Conservation (phyloP, 2,329 filamentous ascomycete species). For the Sarocladium strictum region DNA sequence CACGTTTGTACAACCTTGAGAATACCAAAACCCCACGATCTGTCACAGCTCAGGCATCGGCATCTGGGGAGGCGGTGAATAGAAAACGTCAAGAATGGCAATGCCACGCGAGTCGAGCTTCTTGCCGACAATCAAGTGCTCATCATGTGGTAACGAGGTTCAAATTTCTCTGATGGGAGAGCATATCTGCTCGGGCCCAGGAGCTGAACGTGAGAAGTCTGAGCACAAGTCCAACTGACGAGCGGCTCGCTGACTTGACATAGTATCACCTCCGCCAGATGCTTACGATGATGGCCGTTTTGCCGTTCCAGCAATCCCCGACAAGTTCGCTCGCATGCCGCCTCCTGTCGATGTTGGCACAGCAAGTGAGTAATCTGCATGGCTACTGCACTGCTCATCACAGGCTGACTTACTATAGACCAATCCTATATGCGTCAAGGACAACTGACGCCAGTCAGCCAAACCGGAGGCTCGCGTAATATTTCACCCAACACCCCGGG, state of each 20-base stretch:
- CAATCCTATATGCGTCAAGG: conserved; percentile 47
- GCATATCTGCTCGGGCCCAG: conserved; percentile 59
- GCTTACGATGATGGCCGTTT: conserved; percentile 17
- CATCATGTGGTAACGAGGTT: conserved; percentile 69
- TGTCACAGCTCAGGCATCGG: neutral
- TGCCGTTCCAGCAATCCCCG: conserved; percentile 3
- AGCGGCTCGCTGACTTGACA: neutral
- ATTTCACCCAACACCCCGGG: conserved; percentile 59
- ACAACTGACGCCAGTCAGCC: conserved; percentile 59
- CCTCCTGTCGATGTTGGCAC: conserved; percentile 45
- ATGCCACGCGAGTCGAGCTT: conserved; percentile 59
- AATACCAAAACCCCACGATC: neutral
- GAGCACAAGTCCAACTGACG: neutral
- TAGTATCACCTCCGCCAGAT: conserved; percentile 34
- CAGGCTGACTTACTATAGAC: conserved; percentile 32
- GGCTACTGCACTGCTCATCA: neutral
- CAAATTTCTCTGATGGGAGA: conserved; percentile 84
- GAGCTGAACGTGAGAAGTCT: conserved; percentile 40
- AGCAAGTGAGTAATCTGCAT: conserved; percentile 39
- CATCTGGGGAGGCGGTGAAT: neutral
- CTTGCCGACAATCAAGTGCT: conserved; percentile 83
- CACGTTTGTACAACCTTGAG: neutral
- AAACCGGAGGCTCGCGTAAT: conserved; percentile 37
- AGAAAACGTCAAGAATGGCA: conserved; percentile 32
- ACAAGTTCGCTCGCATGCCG: conserved; percentile 34